Evolutionary conservation across 2,329 filamentous ascomycete genomes (phyloP), one percentile per base, ranked within the genome.

Genomic region (Thelonectria discophora): DNA sequence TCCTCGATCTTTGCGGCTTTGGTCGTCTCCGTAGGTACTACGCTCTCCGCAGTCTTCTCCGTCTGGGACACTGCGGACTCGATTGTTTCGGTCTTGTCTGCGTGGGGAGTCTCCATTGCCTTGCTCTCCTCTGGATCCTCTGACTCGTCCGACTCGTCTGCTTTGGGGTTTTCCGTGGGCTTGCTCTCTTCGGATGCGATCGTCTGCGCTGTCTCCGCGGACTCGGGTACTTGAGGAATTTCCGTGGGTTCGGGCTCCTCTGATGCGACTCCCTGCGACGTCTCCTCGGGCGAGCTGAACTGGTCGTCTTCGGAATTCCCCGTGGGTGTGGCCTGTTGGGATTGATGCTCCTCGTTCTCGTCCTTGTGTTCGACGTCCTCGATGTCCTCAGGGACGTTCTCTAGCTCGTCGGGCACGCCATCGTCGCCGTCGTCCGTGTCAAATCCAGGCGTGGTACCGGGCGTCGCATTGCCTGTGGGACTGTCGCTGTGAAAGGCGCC

Each of bases 401-500:
- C 47, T 34, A 30, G 53, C 40, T 64, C 52, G 2, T 50, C 17
- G 24, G 30, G 15, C 12, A 55, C 54, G 24, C 60, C 49, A 18
- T 55, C 40, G 47, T 30, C 47, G 9, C 24, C 12, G 12, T 43
- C 13, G 27, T 20, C 53, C 34, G 32, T 32, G 17, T 46, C 48
- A 4, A 37, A 32, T 2, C 32, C 46, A 39, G 13, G 18, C 18
- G 43, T 54, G 37, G 32, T 10, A 17, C 43, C 17, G 49, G 50
- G 24, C 6, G 37, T 37, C 21, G 21, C 34, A 40, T 60, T 57
- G 34, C 54, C 45, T 53, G 66, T 69, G 8, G 53, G 77, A 45
- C 75, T 78, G 37, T 74, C 67, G 50, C 73, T 74, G 64, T 78
- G 78, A 30, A 78, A 71, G 39, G 60, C 64, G 37, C 57, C 58